Conservation (phyloP, 306 rosid species). For the Vigna nakashimae region DNA sequence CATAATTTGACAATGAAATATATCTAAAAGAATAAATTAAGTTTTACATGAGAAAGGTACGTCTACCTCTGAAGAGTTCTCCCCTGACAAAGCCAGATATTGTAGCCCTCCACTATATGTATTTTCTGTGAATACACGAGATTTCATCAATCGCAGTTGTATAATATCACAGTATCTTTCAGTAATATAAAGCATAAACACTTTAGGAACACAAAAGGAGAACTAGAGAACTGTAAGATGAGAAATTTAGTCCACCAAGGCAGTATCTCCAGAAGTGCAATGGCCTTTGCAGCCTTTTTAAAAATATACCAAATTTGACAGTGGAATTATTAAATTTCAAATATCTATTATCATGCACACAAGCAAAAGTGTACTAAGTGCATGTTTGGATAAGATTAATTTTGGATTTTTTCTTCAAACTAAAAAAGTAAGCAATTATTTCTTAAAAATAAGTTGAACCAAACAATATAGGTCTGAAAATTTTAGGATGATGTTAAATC, state of each 20-base stretch:
- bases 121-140: conserved; percentile 47
- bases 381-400: not conserved
- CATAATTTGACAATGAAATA: conserved; percentile 17
- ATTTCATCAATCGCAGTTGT: conserved; percentile 31
- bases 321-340: conserved; percentile 14
- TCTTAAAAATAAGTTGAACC: conserved; percentile 1
- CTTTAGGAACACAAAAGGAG: conserved; percentile 34
- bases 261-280: conserved; percentile 36
- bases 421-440: not conserved
- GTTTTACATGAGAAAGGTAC: conserved; percentile 29
- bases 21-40: conserved; percentile 32
- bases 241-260: conserved; percentile 27
- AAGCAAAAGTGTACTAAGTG: not conserved
- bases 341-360: conserved; percentile 26
- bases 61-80: conserved; percentile 77
- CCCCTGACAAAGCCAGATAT: conserved; percentile 81
- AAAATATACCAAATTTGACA: not conserved
- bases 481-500: conserved; percentile 24
- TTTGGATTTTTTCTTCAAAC: not conserved
- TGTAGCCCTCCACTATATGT: conserved; percentile 55
- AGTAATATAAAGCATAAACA: conserved; percentile 20
- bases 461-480: not conserved
- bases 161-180: conserved; percentile 2
- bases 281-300: conserved; percentile 19
- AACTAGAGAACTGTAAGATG: conserved; percentile 16